A percentile compares a stretch with the other conserved stretches of the same genome.
phyloP scores from a whole-genome alignment of 371 early-diverging fungal species.

The Cokeromyces recurvatus region DNA sequence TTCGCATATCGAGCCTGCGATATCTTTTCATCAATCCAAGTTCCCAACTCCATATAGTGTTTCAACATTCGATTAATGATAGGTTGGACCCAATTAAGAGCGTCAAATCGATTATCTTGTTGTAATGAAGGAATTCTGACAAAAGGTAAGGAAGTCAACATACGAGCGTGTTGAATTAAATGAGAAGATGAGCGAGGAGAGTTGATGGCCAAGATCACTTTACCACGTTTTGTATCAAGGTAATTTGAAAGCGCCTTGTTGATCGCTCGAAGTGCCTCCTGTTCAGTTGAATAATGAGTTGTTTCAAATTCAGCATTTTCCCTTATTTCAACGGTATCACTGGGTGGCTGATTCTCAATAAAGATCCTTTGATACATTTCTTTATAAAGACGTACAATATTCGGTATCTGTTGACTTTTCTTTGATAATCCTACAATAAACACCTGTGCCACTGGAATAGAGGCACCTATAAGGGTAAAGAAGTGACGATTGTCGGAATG shows the following conservation, averaged over 20 bases:
- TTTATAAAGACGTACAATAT: conserved; percentile 47
- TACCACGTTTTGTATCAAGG: conserved; percentile 58
- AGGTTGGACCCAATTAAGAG: conserved; percentile 84
- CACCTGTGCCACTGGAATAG: conserved; percentile 47
- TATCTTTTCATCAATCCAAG: conserved; percentile 71
- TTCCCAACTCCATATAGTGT: conserved; percentile 66
- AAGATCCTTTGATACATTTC: conserved; percentile 14
- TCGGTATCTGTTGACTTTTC: conserved; percentile 69
- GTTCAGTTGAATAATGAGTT: conserved; percentile 45
- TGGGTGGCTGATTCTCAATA: conserved; percentile 18
- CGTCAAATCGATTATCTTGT: conserved; percentile 59
- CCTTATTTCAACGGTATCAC: conserved; percentile 48
- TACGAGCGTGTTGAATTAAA: conserved; percentile 48
- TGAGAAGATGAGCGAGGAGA: conserved; percentile 47
- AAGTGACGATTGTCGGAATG: conserved; percentile 69
- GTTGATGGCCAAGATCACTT: conserved; percentile 68
- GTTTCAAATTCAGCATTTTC: conserved; percentile 46
- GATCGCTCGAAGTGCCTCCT: conserved; percentile 50
- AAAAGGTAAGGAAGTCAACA: conserved; percentile 64
- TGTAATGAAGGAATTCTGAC: conserved; percentile 60
- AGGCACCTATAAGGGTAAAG: conserved; percentile 65
- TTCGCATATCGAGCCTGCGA: conserved; percentile 79
- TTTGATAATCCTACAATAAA: conserved; percentile 69
- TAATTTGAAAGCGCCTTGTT: conserved; percentile 51
- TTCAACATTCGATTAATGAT: conserved; percentile 64